phyloP scores from a whole-genome alignment of 2,329 filamentous ascomycete genomes.

The Phaeophleospora eucalypticola region DNA sequence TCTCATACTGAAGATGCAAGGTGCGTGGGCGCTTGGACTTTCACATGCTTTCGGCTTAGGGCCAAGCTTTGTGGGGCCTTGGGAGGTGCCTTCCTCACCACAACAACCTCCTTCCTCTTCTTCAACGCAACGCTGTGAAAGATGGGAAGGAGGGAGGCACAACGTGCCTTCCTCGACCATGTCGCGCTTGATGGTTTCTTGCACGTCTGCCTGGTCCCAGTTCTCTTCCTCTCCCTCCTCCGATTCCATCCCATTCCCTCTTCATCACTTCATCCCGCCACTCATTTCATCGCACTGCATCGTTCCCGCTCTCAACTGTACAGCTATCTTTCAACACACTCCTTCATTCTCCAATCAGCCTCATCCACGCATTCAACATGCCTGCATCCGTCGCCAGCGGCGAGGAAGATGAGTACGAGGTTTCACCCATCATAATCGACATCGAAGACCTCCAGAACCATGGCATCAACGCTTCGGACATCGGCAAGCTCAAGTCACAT shows the following conservation, averaged over 20 bases:
- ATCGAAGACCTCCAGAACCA: constrained; percentile 64
- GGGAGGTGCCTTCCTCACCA: constrained; percentile 4
- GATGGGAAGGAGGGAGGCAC: constrained; percentile 6
- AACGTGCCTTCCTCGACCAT: constrained; percentile 1
- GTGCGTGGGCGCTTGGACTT: constrained; percentile 2
- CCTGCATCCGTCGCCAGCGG: constrained; percentile 52
- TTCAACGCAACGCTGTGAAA: neutral
- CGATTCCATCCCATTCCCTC: neutral
- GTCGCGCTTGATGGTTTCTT: constrained; percentile 1
- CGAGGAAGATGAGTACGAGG: constrained; percentile 49
- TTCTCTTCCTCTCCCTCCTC: constrained; percentile 3
- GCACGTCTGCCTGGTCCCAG: neutral
- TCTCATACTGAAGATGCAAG: constrained; percentile 3
- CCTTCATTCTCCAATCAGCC: neutral
- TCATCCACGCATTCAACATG: constrained; percentile 36
- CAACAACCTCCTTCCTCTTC: neutral
- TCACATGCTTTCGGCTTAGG: constrained; percentile 6
- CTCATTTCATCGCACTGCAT: neutral
- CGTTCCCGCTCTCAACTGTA: neutral
- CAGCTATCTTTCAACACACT: neutral
- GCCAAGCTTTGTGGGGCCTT: constrained; percentile 6
- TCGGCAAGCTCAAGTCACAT: constrained; percentile 60
- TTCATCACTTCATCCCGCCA: neutral
- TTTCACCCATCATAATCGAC: constrained; percentile 57
- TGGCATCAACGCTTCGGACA: constrained; percentile 62